phyloP scores from a whole-genome alignment of 2,329 filamentous ascomycete genomes.

The Ceratocystis destructans region DNA sequence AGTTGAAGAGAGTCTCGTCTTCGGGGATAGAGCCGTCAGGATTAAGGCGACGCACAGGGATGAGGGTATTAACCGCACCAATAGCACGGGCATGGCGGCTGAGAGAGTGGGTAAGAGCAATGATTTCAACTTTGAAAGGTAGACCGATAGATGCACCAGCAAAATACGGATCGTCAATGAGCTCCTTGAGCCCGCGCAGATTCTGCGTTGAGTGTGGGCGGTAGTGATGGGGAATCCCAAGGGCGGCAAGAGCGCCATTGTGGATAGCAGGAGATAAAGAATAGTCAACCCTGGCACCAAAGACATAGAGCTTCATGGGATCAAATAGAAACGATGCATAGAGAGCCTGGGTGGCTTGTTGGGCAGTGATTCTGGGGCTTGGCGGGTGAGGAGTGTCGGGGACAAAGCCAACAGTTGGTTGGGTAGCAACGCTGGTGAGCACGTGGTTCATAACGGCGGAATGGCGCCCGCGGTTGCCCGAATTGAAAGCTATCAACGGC shows the following conservation, averaged over 20 bases:
- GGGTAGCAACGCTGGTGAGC: constrained; percentile 26
- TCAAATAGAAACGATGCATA: constrained; percentile 55
- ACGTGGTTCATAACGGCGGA: constrained; percentile 55
- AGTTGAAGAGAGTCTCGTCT: constrained; percentile 19
- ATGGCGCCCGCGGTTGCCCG: constrained; percentile 45
- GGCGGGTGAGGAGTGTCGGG: constrained; percentile 17
- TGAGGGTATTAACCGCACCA: constrained; percentile 61
- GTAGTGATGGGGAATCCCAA: constrained; percentile 57
- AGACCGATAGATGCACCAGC: constrained; percentile 59
- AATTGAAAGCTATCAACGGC: constrained; percentile 51
- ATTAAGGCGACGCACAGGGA: constrained; percentile 52
- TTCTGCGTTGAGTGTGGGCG: constrained; percentile 48
- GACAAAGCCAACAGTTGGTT: constrained; percentile 25
- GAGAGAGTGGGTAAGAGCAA: constrained; percentile 53
- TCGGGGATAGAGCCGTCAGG: constrained; percentile 44
- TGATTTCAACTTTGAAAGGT: constrained; percentile 62
- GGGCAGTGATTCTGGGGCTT: constrained; percentile 37
- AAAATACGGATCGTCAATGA: constrained; percentile 53
- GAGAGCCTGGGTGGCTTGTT: constrained; percentile 50
- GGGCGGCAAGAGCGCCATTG: constrained; percentile 51
- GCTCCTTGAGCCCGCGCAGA: constrained; percentile 47
- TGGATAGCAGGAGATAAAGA: constrained; percentile 69
- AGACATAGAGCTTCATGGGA: constrained; percentile 57
- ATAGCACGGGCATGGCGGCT: constrained; percentile 62
- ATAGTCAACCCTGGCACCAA: constrained; percentile 58